Base-by-base conservation (phyloP, 2,329 filamentous ascomycete species). In the Cephalotrichum gorgonifer region DNA sequence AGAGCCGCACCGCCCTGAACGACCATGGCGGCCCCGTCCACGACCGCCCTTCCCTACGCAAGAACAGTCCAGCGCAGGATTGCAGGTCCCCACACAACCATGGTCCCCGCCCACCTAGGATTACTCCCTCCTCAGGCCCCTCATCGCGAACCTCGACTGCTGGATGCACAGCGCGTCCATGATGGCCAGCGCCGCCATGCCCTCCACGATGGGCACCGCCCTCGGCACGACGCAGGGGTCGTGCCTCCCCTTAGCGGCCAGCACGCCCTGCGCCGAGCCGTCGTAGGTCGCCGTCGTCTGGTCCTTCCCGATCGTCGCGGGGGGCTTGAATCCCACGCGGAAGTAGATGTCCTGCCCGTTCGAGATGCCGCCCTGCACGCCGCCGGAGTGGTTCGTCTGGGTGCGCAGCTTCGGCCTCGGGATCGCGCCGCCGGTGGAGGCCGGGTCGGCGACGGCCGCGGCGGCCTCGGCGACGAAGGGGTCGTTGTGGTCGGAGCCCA, bases 291-390 rank as follows among this genome's bases (percentile, higher is more conserved):
- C 82, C 1, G 93, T 97, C 14, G 75, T 76, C 71, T 97, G 91
- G 41, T 86, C 85, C 68, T 91, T 85, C 43, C 87, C 85, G 62
- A 97, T 97, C 3, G 93, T 97, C 27, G 91, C 90, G 3, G 91
- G 83, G 9, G 91, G 87, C 76, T 97, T 97, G 80, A 97, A 97
- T 15, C 81, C 90, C 5, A 95, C 84, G 46, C 86, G 82, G 79
- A 97, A 97, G 76, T 93, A 97, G 70, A 97, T 88, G 51, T 83
- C 85, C 33, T 88, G 87, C 51, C 91, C 93, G 66, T 97, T 97
- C 46, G 86, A 85, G 67, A 97, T 97, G 47, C 91, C 91, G 41
- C 91, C 93, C 71, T 97, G 91, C 57, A 97, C 88, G 54, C 91
- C 93, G 12, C 91, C 91, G 2, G 85, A 91, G 73, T 95, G 89